phyloP scores from a whole-genome alignment of 179 eudicot species.

The Heliamphora pulchella region DNA sequence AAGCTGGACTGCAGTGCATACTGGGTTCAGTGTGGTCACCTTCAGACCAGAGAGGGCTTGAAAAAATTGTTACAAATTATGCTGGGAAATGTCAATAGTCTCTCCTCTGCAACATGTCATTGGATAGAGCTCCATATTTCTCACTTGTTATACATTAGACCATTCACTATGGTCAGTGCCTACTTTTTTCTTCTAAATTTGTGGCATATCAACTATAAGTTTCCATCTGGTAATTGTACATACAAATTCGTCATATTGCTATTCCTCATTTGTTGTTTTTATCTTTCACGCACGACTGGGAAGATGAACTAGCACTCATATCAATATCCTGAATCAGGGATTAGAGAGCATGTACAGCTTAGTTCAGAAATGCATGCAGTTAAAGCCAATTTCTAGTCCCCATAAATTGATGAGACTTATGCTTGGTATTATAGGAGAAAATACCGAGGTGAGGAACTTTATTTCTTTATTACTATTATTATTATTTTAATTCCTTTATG shows the following conservation, averaged over 20 bases:
- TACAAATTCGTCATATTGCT: background rate
- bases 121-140: constrained; percentile 84
- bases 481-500: background rate
- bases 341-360: constrained; percentile 72
- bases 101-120: constrained; percentile 57
- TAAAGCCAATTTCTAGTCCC: constrained; percentile 49
- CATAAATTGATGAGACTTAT: constrained; percentile 69
- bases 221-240: background rate
- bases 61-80: constrained; percentile 73
- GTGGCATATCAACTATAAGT: background rate
- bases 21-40: constrained; percentile 89
- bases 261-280: background rate
- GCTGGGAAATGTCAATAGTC: constrained; percentile 63
- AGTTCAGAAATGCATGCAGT: constrained; percentile 83
- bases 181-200: constrained; percentile 6
- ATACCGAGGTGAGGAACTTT: constrained; percentile 58
- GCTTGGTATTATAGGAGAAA: constrained; percentile 76
- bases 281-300: background rate
- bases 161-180: constrained; percentile 78
- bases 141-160: constrained; percentile 77
- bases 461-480: background rate
- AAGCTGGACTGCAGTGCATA: constrained; percentile 89
- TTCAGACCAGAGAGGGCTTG: constrained; percentile 62
- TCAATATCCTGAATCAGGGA: constrained; percentile 53
- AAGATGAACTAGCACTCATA: constrained; percentile 3